Conservation (phyloP, 495 filamentous ascomycete genomes). For the Clohesyomyces aquaticus region DNA sequence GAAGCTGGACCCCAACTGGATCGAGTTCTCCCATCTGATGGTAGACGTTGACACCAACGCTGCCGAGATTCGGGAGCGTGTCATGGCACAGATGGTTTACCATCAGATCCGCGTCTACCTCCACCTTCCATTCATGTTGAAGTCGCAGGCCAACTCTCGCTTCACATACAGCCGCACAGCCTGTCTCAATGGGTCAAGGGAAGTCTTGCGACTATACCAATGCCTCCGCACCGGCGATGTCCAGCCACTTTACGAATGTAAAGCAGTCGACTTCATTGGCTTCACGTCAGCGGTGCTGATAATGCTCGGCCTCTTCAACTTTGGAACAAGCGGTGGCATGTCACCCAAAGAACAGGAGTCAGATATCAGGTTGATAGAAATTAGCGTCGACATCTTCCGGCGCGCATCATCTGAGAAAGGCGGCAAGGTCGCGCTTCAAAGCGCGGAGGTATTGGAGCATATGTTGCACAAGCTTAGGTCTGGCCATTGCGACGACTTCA, state of each 20-base stretch:
- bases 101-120: slow-evolving; percentile 53
- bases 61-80: slow-evolving; percentile 44
- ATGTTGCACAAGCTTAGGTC: slow-evolving; percentile 40
- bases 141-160: slow-evolving; percentile 50
- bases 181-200: slow-evolving; percentile 56
- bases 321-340: slow-evolving; percentile 35
- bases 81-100: slow-evolving; percentile 54
- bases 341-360: slow-evolving; percentile 48
- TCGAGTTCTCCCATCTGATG: slow-evolving; percentile 29
- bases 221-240: slow-evolving; percentile 47
- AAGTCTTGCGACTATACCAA: slow-evolving; percentile 52
- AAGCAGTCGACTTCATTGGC: slow-evolving; percentile 59
- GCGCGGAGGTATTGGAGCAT: slow-evolving; percentile 51
- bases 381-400: slow-evolving; percentile 50
- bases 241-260: slow-evolving; percentile 53
- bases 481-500: slow-evolving; percentile 17
- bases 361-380: slow-evolving; percentile 54
- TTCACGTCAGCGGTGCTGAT: slow-evolving; percentile 58
- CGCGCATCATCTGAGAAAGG: slow-evolving; percentile 49
- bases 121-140: slow-evolving; percentile 61
- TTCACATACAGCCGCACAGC: slow-evolving; percentile 50
- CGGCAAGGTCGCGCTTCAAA: slow-evolving; percentile 56
- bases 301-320: slow-evolving; percentile 54
- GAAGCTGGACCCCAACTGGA: slow-evolving; percentile 48
- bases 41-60: slow-evolving; percentile 30